Base-by-base conservation (phyloP, 2,329 filamentous ascomycete species). In the Pseudopyricularia cyperi region DNA sequence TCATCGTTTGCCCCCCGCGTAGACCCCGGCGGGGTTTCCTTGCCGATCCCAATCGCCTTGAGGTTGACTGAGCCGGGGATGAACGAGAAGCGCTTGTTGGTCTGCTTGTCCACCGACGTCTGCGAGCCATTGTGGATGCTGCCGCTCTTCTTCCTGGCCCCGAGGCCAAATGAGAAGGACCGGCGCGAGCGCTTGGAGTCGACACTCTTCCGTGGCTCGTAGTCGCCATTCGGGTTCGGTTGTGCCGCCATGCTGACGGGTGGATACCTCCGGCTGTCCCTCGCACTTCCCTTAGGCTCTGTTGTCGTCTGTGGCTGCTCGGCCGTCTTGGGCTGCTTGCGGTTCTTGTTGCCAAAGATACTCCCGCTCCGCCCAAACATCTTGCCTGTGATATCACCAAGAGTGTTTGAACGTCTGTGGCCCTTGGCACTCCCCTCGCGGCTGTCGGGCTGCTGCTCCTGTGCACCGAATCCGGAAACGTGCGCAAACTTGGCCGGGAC, bases 281-380 rank as follows among this genome's bases (percentile, higher is more conserved):
- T 84, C 65, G 80, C 83, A 53, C 76, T 71, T 55, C 82, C 82
- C 65, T 87, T 81, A 56, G 74, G 69, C 53, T 66, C 61, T 58
- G 63, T 57, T 22, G 63, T 60, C 42, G 55, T 57, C 52, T 60
- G 63, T 14, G n/a, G 37, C 52, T 64, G 60, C 53, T 75, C 77
- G 8, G 70, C 61, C 55, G 74, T 71, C 65, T 75, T 77, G 62
- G 74, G 74, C 54, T 75, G 71, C 65, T 75, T 77, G 62, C 75
- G 74, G 58, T 65, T 65, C 62, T 72, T 71, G 37, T 79, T 76
- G n/a, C 85, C 82, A 63, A 93, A 90, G 54, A 93, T 75, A 8
- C 88, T 93, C 14, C 85, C 86, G 57, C 83, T 88, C 55, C 90
- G 83, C 42, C 89, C 87, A 66, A 95, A 87, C 34, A 95, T 72